Evolutionary conservation across 1,284 basidiomycete species (phyloP).

Genomic region (Sparassis latifolia): DNA sequence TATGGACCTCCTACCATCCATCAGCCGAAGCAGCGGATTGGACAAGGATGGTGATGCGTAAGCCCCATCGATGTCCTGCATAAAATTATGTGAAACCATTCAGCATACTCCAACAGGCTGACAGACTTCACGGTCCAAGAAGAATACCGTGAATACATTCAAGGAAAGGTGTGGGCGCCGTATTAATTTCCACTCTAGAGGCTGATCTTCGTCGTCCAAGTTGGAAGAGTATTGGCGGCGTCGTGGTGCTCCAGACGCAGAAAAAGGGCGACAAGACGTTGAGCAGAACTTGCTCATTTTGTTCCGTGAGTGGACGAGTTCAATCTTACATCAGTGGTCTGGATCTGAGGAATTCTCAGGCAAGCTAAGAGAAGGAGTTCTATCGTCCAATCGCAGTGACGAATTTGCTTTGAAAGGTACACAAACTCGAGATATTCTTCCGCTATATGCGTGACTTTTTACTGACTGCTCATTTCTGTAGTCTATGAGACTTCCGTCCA

Average conservation of each 20-base stretch:
- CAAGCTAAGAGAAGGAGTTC: constrained; percentile 64
- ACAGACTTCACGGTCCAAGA: constrained; percentile 52
- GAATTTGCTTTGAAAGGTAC: constrained; percentile 58
- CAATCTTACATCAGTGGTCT: not conserved
- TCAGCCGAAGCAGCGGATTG: constrained; percentile 67
- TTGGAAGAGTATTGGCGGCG: constrained; percentile 38
- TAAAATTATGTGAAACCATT: no score
- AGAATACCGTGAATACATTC: constrained; percentile 57
- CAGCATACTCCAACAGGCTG: constrained; percentile 36
- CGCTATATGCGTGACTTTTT: not conserved
- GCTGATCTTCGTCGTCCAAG: constrained; percentile 22
- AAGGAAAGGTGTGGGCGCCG: constrained; percentile 43
- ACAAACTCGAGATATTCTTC: no score
- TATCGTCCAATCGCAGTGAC: constrained; percentile 50
- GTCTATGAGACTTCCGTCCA: constrained; percentile 69
- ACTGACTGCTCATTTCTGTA: constrained; percentile 19
- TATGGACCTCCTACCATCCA: constrained; percentile 60
- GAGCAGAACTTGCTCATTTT: constrained; percentile 64
- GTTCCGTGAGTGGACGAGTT: constrained; percentile 42
- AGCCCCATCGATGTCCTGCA: constrained; percentile 24
- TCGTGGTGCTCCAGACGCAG: constrained; percentile 25
- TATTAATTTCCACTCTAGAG: no score
- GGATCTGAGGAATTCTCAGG: constrained; percentile 31
- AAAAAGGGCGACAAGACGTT: constrained; percentile 38
- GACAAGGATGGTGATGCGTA: constrained; percentile 67